A percentile compares a stretch with the other conserved stretches of the same genome.
Conservation (phyloP, 2,329 filamentous ascomycete genomes). For the Beauveria varroae region DNA sequence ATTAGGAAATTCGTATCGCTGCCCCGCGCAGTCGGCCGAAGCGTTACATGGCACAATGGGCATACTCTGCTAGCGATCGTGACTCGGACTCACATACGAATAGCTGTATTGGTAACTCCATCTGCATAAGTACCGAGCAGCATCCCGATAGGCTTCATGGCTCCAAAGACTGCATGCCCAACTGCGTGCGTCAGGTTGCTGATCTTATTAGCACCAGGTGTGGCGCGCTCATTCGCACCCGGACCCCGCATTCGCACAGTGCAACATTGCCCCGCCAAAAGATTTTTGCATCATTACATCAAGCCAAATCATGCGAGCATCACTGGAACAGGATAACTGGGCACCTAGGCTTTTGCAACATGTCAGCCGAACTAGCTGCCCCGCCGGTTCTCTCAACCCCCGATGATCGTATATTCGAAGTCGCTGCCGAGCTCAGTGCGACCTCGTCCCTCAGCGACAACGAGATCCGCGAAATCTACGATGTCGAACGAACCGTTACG, state of each 20-base stretch:
- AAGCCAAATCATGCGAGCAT: background rate
- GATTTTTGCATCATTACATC: conserved; percentile 1
- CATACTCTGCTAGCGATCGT: background rate
- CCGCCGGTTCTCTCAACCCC: conserved; percentile 58
- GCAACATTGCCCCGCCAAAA: conserved; percentile 12
- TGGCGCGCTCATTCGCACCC: background rate
- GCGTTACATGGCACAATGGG: background rate
- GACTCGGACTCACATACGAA: background rate
- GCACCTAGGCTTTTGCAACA: conserved; percentile 19
- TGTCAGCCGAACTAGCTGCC: conserved; percentile 41
- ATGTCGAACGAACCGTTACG: conserved; percentile 69
- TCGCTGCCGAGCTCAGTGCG: conserved; percentile 29
- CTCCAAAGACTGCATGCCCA: background rate
- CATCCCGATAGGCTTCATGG: background rate
- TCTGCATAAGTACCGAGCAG: no score
- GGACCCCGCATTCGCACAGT: conserved; percentile 8
- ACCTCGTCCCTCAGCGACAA: conserved; percentile 45
- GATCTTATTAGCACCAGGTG: background rate
- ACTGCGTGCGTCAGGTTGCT: background rate
- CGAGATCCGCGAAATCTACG: conserved; percentile 71
- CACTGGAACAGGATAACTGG: background rate
- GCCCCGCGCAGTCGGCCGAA: background rate
- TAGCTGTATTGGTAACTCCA: background rate
- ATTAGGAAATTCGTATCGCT: conserved; percentile 6
- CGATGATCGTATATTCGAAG: conserved; percentile 51